These are phyloP conservation scores for Mycosarcoma maydis DNA, from an alignment of 1,284 basidiomycete genomes.

Conservation along the genomic window DNA sequence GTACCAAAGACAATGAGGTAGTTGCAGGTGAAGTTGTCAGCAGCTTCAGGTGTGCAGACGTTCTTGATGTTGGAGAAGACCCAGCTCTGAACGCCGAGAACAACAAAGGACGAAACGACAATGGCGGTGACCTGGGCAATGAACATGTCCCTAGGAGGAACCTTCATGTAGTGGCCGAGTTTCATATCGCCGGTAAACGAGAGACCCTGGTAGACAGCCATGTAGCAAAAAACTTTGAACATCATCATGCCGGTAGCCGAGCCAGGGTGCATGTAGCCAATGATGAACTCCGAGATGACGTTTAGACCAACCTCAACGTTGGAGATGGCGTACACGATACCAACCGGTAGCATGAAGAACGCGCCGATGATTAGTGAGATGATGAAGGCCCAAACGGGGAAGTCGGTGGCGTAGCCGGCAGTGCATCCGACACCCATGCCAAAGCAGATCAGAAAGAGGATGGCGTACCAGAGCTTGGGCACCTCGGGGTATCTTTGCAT, in stretches of 20 bases:
- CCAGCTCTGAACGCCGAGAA: constrained; percentile 72
- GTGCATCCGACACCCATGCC: constrained; percentile 75
- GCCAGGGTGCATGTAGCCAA: constrained; percentile 80
- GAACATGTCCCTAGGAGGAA: constrained; percentile 71
- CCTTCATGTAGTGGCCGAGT: constrained; percentile 72
- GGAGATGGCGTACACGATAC: constrained; percentile 83
- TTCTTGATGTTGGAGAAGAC: constrained; percentile 79
- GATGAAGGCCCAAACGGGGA: constrained; percentile 81
- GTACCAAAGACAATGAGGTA: constrained; percentile 54
- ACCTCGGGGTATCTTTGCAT: constrained; percentile 85
- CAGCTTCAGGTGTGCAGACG: constrained; percentile 71
- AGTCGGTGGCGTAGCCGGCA: constrained; percentile 76
- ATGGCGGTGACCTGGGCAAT: constrained; percentile 76
- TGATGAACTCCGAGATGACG: constrained; percentile 79
- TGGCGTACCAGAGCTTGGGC: constrained; percentile 71
- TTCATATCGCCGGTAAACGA: constrained; percentile 74
- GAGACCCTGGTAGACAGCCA: constrained; percentile 74
- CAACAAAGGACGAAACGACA: constrained; percentile 74
- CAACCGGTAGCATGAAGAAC: constrained; percentile 76
- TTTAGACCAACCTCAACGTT: constrained; percentile 76
- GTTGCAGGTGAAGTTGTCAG: constrained; percentile 64
- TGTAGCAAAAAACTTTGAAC: constrained; percentile 79
- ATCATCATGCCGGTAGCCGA: constrained; percentile 82
- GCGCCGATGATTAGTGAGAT: constrained; percentile 72
- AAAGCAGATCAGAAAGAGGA: constrained; percentile 73